Percentiles rank a stretch among this genome's conserved stretches.
These are phyloP conservation scores for Pseudofabraea citricarpa DNA, from an alignment of 2,329 filamentous ascomycete genomes.

Conservation along the genomic window DNA sequence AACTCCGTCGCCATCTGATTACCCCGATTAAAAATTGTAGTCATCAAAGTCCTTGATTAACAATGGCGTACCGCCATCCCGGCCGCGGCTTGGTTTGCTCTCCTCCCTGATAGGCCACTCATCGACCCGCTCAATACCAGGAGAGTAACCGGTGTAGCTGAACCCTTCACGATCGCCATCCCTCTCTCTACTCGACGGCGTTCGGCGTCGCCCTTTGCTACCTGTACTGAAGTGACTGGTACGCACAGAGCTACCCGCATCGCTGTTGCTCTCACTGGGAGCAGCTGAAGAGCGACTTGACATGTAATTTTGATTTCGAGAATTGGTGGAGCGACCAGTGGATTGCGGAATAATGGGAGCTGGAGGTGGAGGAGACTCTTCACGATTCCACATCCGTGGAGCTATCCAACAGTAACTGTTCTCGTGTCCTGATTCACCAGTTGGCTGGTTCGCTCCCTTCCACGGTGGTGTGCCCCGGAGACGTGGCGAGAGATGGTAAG, in stretches of 20 bases:
- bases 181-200: background rate
- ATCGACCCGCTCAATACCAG: constrained; percentile 17
- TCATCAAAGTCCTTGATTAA: constrained; percentile 18
- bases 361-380: constrained; percentile 4
- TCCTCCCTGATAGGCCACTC: constrained; percentile 18
- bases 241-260: constrained; percentile 7
- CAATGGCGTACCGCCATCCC: background rate
- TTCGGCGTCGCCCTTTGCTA: background rate
- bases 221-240: constrained; percentile 1
- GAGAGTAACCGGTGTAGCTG: constrained; percentile 12
- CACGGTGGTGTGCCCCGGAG: constrained; percentile 53
- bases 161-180: background rate
- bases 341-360: background rate
- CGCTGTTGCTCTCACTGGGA: constrained; percentile 6
- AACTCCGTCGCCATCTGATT: too few relatives aligned
- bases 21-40: constrained; percentile 7
- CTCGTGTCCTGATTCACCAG: constrained; percentile 24
- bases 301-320: background rate
- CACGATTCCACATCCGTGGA: constrained; percentile 17
- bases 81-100: background rate
- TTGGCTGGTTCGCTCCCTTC: constrained; percentile 32
- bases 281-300: constrained; percentile 1
- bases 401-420: constrained; percentile 28
- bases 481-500: constrained; percentile 52
- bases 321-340: background rate